Percentiles rank a stretch among this genome's conserved stretches.
Conservation (phyloP, 352 stramenopile species). For the Paralagenidium karlingii region DNA sequence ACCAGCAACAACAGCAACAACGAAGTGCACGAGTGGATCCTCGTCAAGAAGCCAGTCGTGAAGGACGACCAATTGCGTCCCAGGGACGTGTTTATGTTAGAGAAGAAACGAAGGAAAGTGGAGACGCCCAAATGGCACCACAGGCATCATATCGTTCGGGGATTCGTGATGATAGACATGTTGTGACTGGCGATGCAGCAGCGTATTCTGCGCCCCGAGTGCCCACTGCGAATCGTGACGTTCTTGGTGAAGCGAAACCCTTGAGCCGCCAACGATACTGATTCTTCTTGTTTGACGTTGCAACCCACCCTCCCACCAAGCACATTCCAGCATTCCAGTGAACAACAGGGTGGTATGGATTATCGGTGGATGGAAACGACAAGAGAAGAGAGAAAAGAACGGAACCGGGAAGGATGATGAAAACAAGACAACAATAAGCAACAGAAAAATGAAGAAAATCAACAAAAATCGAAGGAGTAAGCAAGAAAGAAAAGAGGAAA, state of each 20-base stretch:
- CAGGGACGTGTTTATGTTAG: conserved; percentile 51
- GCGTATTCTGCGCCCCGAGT: conserved; percentile 48
- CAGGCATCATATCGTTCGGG: conserved; percentile 44
- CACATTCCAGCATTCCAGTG: neutral
- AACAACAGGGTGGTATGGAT: neutral
- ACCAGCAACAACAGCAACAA: too few species aligned
- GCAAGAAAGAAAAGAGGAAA: conserved; percentile 1
- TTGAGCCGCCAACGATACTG: conserved; percentile 73
- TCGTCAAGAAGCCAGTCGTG: conserved; percentile 25
- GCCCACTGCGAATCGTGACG: conserved; percentile 44
- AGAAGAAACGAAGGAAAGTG: conserved; percentile 48
- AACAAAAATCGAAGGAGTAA: conserved; percentile 1
- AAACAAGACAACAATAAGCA: conserved; percentile 2
- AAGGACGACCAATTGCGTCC: conserved; percentile 32
- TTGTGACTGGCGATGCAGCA: conserved; percentile 4
- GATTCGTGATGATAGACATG: conserved; percentile 32
- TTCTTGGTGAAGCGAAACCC: conserved; percentile 45
- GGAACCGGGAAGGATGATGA: neutral
- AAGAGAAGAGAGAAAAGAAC: conserved; percentile 3
- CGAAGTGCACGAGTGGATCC: conserved; percentile 45
- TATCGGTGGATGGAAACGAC: neutral
- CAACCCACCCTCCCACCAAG: neutral
- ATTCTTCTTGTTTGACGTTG: conserved; percentile 4
- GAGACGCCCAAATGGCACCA: conserved; percentile 24
- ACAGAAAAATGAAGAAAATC: neutral